These are phyloP conservation scores for Meyerozyma smithsonii DNA, from an alignment of 1,139 yeast species.

Conservation along the genomic window DNA sequence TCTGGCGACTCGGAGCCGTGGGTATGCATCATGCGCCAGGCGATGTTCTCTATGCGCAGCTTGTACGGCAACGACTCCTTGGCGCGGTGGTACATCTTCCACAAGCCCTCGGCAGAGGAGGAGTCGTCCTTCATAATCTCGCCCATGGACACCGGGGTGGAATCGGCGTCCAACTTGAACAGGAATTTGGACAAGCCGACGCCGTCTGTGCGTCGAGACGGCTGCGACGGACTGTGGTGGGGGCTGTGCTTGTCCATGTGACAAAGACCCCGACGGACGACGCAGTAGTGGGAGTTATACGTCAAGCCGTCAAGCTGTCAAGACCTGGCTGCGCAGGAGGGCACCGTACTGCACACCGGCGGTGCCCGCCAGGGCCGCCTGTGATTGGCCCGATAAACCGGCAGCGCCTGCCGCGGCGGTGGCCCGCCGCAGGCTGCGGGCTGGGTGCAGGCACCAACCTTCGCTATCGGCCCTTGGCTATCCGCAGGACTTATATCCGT, in stretches of 20 bases:
- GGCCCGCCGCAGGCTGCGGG: neutral
- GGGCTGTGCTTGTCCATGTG: neutral
- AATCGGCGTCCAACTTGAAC: neutral
- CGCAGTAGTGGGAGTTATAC: neutral
- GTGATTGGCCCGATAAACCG: conserved; percentile 1
- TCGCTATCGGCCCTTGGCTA: too few relatives aligned
- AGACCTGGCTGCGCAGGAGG: too few relatives aligned
- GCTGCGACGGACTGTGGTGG: neutral
- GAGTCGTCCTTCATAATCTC: conserved; percentile 20
- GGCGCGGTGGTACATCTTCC: conserved; percentile 80
- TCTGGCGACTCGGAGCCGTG: conserved; percentile 26
- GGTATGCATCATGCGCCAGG: conserved; percentile 82
- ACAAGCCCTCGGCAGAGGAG: conserved; percentile 53
- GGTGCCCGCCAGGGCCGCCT: neutral
- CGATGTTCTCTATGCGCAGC: conserved; percentile 71
- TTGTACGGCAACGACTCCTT: conserved; percentile 73
- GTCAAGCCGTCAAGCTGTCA: too few relatives aligned
- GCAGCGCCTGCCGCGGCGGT: too few relatives aligned
- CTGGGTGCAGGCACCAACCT: neutral
- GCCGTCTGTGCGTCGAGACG: neutral
- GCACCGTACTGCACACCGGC: neutral
- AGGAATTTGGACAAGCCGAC: neutral
- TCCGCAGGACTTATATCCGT: too few relatives aligned
- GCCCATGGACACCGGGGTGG: neutral
- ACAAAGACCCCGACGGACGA: neutral